Percentiles rank a stretch among this genome's conserved stretches.
phyloP scores from a whole-genome alignment of 257 asterid genomes.

The Solanum dulcamara region DNA sequence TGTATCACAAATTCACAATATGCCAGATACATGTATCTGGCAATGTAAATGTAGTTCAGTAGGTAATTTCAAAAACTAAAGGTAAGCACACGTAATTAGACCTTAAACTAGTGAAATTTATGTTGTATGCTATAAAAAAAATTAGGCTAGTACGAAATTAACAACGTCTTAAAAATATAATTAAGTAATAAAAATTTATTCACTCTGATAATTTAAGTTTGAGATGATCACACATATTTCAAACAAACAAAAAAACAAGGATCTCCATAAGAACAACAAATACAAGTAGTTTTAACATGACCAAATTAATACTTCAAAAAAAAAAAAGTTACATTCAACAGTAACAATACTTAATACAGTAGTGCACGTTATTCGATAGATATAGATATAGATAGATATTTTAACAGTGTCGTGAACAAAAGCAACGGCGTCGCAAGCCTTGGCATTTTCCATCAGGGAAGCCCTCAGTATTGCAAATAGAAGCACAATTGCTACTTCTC shows the following conservation, averaged over 20 bases:
- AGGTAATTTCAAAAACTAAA: too few species aligned
- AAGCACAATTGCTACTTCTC: conserved; percentile 8
- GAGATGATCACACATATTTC: not conserved
- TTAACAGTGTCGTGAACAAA: conserved; percentile 15
- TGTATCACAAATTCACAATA: too few species aligned
- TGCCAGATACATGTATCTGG: too few species aligned
- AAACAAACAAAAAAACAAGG: not conserved
- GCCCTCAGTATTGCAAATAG: conserved; percentile 28
- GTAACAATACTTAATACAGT: not conserved
- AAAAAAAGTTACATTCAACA: not conserved
- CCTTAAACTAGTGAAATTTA: too few species aligned
- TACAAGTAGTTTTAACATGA: not conserved
- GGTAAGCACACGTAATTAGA: too few species aligned
- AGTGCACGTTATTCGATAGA: not conserved
- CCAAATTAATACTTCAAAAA: not conserved
- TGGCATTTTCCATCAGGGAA: conserved; percentile 32
- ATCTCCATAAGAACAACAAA: not conserved
- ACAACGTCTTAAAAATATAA: too few species aligned
- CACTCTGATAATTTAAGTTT: not conserved
- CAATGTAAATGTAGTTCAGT: fast-evolving
- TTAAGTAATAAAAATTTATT: too few species aligned
- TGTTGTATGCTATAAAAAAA: too few species aligned
- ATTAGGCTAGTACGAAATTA: too few species aligned
- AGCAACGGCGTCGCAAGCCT: conserved; percentile 31
- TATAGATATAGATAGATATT: not conserved